Conservation (phyloP, 768 basidiomycete species). For the Tulasnella calospora region DNA sequence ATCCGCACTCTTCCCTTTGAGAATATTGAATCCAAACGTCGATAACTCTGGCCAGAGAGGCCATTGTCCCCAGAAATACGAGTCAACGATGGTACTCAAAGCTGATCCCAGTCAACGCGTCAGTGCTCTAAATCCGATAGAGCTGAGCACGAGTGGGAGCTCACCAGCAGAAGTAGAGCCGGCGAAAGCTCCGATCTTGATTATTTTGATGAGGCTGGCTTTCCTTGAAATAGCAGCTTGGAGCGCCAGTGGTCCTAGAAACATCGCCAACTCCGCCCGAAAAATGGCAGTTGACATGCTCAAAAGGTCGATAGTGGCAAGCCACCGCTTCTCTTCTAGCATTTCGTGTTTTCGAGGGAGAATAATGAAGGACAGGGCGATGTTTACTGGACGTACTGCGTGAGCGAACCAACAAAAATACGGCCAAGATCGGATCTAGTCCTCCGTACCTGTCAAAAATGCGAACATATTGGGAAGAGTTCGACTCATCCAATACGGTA, state of each 20-base stretch:
- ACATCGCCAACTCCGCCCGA: constrained; percentile 69
- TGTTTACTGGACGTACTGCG: constrained; percentile 47
- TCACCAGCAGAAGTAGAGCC: constrained; percentile 42
- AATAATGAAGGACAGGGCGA: constrained; percentile 50
- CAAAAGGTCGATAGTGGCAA: constrained; percentile 53
- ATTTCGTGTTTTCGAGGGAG: constrained; percentile 20
- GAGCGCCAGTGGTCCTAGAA: constrained; percentile 58
- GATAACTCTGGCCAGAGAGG: constrained; percentile 84
- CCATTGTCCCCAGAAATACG: constrained; percentile 73
- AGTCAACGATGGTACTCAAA: constrained; percentile 64
- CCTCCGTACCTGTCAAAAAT: constrained; percentile 58
- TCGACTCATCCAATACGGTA: constrained; percentile 88
- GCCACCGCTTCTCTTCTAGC: constrained; percentile 39
- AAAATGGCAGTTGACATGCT: constrained; percentile 65
- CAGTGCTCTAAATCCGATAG: not conserved
- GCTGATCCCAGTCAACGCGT: constrained; percentile 38
- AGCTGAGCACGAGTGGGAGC: constrained; percentile 8
- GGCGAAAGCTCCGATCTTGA: constrained; percentile 49
- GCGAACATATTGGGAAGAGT: constrained; percentile 96
- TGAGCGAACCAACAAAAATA: not conserved
- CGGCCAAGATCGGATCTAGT: not conserved
- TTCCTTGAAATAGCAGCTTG: constrained; percentile 48
- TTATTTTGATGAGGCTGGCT: constrained; percentile 43
- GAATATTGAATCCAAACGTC: constrained; percentile 77
- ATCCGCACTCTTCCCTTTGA: constrained; percentile 75